These are phyloP conservation scores for Saccharomyces hybrid DNA, from an alignment of 1,139 yeast genomes.

Conservation along the genomic window DNA sequence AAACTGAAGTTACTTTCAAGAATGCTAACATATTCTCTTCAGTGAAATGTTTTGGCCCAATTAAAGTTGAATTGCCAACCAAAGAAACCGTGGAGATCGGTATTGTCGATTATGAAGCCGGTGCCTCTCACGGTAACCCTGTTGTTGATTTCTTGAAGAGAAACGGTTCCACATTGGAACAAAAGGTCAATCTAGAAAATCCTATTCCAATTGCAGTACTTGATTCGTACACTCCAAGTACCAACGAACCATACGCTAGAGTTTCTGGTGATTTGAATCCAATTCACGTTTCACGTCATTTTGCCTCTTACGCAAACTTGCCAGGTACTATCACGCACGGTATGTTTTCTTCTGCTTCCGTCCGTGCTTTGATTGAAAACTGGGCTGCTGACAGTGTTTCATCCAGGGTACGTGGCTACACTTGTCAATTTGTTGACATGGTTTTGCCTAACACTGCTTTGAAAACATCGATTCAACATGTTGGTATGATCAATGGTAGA, in stretches of 20 bases:
- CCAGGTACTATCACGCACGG: conserved; percentile 99
- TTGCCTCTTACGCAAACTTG: conserved; percentile 84
- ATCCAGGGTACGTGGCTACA: conserved; percentile 90
- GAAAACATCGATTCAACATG: conserved; percentile 83
- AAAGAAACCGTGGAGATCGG: conserved; percentile 89
- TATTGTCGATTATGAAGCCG: conserved; percentile 81
- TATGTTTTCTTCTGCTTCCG: conserved; percentile 95
- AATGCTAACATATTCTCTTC: conserved; percentile 67
- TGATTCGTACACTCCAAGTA: conserved; percentile 45
- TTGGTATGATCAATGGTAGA: conserved; percentile 99
- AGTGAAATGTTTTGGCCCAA: conserved; percentile 79
- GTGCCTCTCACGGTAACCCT: conserved; percentile 93
- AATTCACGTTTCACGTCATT: conserved; percentile 92
- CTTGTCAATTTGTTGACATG: conserved; percentile 90
- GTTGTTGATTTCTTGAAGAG: conserved; percentile 89
- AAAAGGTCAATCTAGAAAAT: conserved; percentile 84
- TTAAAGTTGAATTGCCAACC: conserved; percentile 81
- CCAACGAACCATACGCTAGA: conserved; percentile 92
- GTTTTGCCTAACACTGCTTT: conserved; percentile 91
- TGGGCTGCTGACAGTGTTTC: conserved; percentile 99
- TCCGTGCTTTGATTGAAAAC: conserved; percentile 89
- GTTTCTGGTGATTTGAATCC: conserved; percentile 99
- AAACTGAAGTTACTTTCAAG: conserved; percentile 77
- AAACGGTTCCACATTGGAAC: conserved; percentile 90
- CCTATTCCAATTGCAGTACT: conserved; percentile 75